A percentile compares a stretch with the other conserved stretches of the same genome.
These are phyloP conservation scores for Phellinidium pouzarii DNA, from an alignment of 1,284 basidiomycete species.

Conservation along the genomic window DNA sequence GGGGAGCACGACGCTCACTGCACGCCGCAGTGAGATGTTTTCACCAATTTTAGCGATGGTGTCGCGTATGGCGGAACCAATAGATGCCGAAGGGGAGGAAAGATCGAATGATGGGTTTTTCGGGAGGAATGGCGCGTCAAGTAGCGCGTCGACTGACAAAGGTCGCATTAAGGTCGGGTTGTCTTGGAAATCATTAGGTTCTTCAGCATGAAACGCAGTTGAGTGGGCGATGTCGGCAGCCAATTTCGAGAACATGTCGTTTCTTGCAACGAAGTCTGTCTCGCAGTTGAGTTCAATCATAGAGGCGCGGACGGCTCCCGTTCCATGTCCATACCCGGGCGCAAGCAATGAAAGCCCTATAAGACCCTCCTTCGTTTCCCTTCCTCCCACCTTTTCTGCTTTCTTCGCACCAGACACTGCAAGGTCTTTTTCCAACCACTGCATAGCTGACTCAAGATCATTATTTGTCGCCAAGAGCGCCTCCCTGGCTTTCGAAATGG, in stretches of 20 bases:
- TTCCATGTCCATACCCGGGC: constrained; percentile 35
- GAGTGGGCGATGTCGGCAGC: constrained; percentile 83
- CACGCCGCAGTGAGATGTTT: constrained; percentile 78
- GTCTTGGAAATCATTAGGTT: constrained; percentile 30
- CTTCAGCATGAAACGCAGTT: constrained; percentile 72
- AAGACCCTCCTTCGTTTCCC: constrained; percentile 74
- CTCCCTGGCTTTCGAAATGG: constrained; percentile 83
- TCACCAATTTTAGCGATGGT: constrained; percentile 85
- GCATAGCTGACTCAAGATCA: constrained; percentile 67
- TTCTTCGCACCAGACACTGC: constrained; percentile 68
- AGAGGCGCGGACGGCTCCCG: constrained; percentile 61
- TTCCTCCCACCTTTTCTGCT: constrained; percentile 75
- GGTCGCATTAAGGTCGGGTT: constrained; percentile 33
- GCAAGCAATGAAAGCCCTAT: constrained; percentile 72
- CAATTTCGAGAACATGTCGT: constrained; percentile 75
- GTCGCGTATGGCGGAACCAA: constrained; percentile 73
- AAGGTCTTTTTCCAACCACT: constrained; percentile 78
- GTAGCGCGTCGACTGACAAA: constrained; percentile 46
- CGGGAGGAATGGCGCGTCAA: constrained; percentile 61
- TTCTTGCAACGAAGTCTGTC: constrained; percentile 93
- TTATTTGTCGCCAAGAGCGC: constrained; percentile 74
- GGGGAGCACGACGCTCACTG: constrained; percentile 58
- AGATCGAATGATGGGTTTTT: constrained; percentile 27
- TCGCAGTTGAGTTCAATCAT: constrained; percentile 96
- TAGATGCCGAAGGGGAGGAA: constrained; percentile 26